A percentile compares a stretch with the other conserved stretches of the same genome.
Conservation (phyloP, 352 stramenopile genomes). For the Thalassiosira livingstoniorum region DNA sequence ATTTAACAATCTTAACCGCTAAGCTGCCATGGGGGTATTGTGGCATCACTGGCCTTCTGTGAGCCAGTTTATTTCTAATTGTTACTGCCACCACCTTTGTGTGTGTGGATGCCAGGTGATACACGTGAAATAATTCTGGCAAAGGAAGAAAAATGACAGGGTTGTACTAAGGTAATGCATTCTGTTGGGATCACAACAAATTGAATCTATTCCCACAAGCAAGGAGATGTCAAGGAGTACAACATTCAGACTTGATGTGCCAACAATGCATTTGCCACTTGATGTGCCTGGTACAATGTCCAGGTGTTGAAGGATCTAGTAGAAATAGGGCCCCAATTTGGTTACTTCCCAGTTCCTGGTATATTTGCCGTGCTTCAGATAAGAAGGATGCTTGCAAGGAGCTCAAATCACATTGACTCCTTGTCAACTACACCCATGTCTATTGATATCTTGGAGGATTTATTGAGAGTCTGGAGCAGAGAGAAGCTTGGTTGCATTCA, state of each 20-base stretch:
- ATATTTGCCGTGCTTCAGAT: slow-evolving; percentile 13
- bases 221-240: not conserved
- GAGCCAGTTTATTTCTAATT: slow-evolving; percentile 29
- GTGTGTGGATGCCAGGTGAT: not conserved
- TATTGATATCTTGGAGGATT: slow-evolving; percentile 37
- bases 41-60: slow-evolving; percentile 19
- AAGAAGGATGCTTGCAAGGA: not conserved
- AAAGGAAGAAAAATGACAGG: slow-evolving; percentile 32
- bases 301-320: slow-evolving; percentile 9
- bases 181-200: slow-evolving; percentile 32
- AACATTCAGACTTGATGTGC: slow-evolving; percentile 43
- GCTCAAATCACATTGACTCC: slow-evolving; percentile 6
- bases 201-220: slow-evolving; percentile 14
- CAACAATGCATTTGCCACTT: slow-evolving; percentile 22
- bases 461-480: slow-evolving; percentile 13
- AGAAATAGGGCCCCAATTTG: slow-evolving; percentile 5
- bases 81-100: slow-evolving; percentile 20
- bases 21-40: slow-evolving; percentile 7
- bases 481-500: slow-evolving; percentile 17
- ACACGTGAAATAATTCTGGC: not conserved
- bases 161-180: slow-evolving; percentile 30
- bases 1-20: slow-evolving; percentile 29
- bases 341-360: slow-evolving; percentile 24
- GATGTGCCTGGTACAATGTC: not conserved
- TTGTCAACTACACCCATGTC: slow-evolving; percentile 25